Conservation (phyloP, 306 rosid species). For the Begonia fuchsioides region DNA sequence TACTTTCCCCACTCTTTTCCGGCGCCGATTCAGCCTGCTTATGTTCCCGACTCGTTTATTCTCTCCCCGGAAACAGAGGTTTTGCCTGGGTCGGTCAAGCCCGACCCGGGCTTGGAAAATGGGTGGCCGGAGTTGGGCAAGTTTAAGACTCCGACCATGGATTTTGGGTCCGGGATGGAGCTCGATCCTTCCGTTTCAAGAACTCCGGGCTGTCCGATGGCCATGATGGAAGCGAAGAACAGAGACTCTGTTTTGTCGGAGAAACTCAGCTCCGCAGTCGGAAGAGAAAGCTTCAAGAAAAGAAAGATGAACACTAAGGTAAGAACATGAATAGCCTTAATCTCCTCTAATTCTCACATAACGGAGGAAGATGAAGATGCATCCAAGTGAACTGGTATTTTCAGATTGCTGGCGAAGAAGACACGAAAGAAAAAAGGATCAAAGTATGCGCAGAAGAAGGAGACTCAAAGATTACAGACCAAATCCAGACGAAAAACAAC, state of each 20-base stretch:
- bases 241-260: conserved; percentile 10
- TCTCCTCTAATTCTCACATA: too few relatives aligned
- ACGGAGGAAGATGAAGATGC: too few relatives aligned
- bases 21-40: conserved; percentile 9
- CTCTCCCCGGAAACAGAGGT: conserved; percentile 12
- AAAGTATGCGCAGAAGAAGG: conserved; percentile 47
- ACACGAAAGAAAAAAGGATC: conserved; percentile 32
- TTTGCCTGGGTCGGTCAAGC: too few relatives aligned
- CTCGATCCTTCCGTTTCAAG: too few relatives aligned
- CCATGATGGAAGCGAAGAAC: conserved; percentile 15
- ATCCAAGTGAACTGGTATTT: not conserved
- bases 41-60: conserved; percentile 6
- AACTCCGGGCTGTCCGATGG: too few relatives aligned
- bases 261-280: conserved; percentile 19
- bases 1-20: conserved; percentile 17
- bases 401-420: conserved; percentile 39
- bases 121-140: conserved; percentile 35
- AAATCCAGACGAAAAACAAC: conserved; percentile 23
- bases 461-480: conserved; percentile 49
- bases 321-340: not conserved
- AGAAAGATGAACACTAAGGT: conserved; percentile 56
- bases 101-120: too few relatives aligned
- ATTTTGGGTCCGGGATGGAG: conserved; percentile 17
- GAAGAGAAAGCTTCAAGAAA: conserved; percentile 41
- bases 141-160: conserved; percentile 11